Evolutionary conservation across 106 monocot species (phyloP).

Genomic region (Dactylorhiza incarnata): DNA sequence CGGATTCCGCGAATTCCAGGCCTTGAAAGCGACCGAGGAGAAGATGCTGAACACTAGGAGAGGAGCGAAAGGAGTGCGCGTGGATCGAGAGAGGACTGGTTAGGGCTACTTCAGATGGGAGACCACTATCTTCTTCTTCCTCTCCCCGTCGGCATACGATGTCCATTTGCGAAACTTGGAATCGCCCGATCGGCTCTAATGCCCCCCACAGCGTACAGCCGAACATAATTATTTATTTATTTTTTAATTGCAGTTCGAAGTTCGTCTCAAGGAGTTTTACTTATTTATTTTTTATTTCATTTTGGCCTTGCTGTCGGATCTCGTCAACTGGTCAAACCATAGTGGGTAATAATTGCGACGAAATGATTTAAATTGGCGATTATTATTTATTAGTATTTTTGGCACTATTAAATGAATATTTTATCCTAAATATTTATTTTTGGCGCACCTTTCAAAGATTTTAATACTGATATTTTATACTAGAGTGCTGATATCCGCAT

Average conservation of each 20-base stretch:
- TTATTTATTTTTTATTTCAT: too few species aligned
- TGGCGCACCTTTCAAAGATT: too few species aligned
- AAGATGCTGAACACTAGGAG: neutral
- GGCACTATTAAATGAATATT: too few species aligned
- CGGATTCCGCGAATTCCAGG: neutral
- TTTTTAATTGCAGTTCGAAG: neutral
- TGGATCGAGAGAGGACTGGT: neutral
- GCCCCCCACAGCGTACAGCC: constrained; percentile 8
- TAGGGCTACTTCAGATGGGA: constrained; percentile 1
- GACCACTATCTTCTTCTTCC: neutral
- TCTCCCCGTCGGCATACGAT: neutral
- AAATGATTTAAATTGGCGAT: too few species aligned
- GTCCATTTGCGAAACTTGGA: constrained; percentile 1
- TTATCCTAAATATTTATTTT: too few species aligned
- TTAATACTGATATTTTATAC: too few species aligned
- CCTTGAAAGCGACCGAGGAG: neutral
- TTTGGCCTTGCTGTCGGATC: too few species aligned
- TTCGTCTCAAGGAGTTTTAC: neutral
- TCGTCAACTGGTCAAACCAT: too few species aligned
- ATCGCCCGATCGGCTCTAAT: neutral
- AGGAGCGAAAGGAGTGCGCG: neutral
- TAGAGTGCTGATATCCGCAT: too few species aligned
- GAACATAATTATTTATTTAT: neutral
- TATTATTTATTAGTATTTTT: too few species aligned
- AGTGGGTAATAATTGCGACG: too few species aligned